These are phyloP conservation scores for Leccinum brunneo-olivaceum DNA, from an alignment of 1,284 basidiomycete genomes.

Conservation along the genomic window DNA sequence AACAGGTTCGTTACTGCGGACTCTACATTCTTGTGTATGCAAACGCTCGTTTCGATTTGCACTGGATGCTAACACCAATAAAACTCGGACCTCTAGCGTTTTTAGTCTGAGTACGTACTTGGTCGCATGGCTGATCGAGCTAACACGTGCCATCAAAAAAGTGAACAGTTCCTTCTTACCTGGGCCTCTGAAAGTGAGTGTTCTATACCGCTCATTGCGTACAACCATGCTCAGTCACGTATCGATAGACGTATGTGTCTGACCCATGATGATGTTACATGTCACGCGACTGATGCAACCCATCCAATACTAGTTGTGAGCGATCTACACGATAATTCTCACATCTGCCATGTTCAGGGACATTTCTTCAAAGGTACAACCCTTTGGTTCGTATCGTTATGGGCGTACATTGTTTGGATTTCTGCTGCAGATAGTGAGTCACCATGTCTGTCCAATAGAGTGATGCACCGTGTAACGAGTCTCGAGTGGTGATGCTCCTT, in stretches of 20 bases:
- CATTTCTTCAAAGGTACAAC: conserved; percentile 1
- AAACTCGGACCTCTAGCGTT: neutral
- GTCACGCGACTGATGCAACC: neutral
- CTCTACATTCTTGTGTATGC: conserved; percentile 7
- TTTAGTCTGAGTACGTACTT: neutral
- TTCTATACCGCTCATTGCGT: neutral
- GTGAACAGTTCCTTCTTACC: conserved; percentile 5
- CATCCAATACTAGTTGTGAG: conserved; percentile 9
- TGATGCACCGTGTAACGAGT: neutral
- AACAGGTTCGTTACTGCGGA: conserved; percentile 11
- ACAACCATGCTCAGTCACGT: neutral
- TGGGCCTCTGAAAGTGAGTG: conserved; percentile 1
- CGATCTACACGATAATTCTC: neutral
- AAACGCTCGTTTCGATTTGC: neutral
- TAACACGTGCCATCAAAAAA: neutral
- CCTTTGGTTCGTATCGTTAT: conserved; percentile 4
- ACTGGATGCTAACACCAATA: neutral
- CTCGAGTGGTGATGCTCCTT: conserved; percentile 7
- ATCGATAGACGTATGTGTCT: conserved; percentile 5
- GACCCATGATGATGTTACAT: neutral
- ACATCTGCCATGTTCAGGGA: neutral
- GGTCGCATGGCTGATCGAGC: neutral
- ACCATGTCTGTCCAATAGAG: neutral
- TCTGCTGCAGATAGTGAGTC: conserved; percentile 8
- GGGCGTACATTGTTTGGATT: conserved; percentile 3